Evolutionary conservation across 2,329 filamentous ascomycete species (phyloP).

Genomic region (Sporothrix pseudoabietina): DNA sequence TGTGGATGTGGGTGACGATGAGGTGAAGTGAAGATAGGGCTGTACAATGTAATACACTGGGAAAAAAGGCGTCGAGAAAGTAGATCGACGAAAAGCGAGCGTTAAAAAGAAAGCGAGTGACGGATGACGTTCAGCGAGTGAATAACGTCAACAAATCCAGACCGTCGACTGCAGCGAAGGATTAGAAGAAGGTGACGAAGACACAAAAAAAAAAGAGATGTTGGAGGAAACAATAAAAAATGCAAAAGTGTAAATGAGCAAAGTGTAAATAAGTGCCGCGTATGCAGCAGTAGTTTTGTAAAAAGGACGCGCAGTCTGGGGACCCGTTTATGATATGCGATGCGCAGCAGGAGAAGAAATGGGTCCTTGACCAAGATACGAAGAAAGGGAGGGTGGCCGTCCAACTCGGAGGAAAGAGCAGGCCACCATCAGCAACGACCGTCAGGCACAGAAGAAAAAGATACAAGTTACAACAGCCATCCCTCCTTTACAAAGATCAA

Average conservation of each 20-base stretch:
- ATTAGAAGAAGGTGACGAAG: not conserved
- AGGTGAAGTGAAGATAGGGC: not conserved
- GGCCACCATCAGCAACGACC: not conserved
- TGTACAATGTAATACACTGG: not conserved
- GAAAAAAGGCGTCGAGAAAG: not conserved
- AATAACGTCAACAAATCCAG: constrained; percentile 11
- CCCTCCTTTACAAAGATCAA: constrained; percentile 6
- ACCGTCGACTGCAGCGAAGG: not conserved
- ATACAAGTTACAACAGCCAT: constrained; percentile 9
- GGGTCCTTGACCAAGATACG: constrained; percentile 19
- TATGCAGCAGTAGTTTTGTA: not conserved
- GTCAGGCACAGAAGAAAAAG: not conserved
- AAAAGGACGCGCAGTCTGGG: not conserved
- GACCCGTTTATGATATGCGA: constrained; percentile 14
- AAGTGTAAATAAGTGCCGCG: not conserved
- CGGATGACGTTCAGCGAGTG: not conserved
- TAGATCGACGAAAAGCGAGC: not conserved
- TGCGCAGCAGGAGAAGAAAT: constrained; percentile 21
- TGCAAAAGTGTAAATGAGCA: not conserved
- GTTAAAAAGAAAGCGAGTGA: not conserved
- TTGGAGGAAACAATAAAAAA: constrained; percentile 8
- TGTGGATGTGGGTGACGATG: not conserved
- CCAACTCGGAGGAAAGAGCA: not conserved
- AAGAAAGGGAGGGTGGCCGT: constrained; percentile 4
- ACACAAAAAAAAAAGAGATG: not conserved